A percentile compares a stretch with the other conserved stretches of the same genome.
Conservation (phyloP, 108 stramenopile species). For the Cylindrotheca closterium region DNA sequence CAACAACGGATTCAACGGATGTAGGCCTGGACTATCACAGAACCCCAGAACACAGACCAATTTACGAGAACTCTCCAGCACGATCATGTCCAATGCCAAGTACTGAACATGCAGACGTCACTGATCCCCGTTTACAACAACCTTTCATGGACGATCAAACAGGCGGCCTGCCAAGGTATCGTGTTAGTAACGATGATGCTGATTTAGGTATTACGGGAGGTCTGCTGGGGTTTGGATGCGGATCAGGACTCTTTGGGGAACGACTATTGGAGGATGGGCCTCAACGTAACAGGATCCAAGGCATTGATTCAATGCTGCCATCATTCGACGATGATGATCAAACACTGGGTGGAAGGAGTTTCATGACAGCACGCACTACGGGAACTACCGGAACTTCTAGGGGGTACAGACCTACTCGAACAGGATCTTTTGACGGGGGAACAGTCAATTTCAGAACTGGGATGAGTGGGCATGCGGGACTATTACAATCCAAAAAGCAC, state of each 20-base stretch:
- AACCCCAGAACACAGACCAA: conserved; percentile 16
- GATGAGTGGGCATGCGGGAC: conserved; percentile 44
- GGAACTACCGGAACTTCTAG: background rate
- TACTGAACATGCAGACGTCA: background rate
- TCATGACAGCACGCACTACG: conserved; percentile 5
- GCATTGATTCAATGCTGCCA: conserved; percentile 2
- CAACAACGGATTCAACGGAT: conserved; percentile 23
- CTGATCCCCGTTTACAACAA: conserved; percentile 8
- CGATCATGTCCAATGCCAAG: conserved; percentile 37
- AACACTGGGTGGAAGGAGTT: background rate
- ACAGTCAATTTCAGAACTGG: conserved; percentile 56
- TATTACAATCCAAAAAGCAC: conserved; percentile 19
- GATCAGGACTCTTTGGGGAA: conserved; percentile 35
- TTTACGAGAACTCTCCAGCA: conserved; percentile 28
- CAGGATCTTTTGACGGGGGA: conserved; percentile 32
- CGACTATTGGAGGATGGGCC: conserved; percentile 27
- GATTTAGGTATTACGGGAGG: conserved; percentile 17
- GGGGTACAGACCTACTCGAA: conserved; percentile 10
- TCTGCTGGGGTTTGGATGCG: conserved; percentile 33
- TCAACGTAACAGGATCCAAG: background rate
- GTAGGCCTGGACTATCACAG: conserved; percentile 21
- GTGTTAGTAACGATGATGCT: conserved; percentile 35
- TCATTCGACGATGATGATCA: conserved; percentile 20
- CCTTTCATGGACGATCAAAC: conserved; percentile 36
- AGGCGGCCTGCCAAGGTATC: conserved; percentile 27